Percentiles rank a stretch among this genome's conserved stretches.
Conservation (phyloP, 1,284 basidiomycete genomes). For the Rhodotorula sp. region DNA sequence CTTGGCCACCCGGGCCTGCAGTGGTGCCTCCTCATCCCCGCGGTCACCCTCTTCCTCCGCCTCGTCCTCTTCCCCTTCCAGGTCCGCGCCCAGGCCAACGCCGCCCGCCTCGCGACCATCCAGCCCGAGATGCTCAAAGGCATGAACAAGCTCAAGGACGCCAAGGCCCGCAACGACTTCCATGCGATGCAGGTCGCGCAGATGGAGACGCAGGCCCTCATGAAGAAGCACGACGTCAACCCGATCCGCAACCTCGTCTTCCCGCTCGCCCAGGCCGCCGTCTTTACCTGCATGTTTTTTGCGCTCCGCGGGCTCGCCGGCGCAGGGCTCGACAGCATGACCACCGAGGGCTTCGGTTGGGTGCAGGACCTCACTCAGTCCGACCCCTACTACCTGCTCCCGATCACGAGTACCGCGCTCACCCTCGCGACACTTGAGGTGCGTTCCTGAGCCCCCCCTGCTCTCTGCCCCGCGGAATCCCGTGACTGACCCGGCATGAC, state of each 20-base stretch:
- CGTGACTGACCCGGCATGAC: background rate
- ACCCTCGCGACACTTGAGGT: conserved; percentile 75
- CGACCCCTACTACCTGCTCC: conserved; percentile 79
- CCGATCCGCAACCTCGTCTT: conserved; percentile 62
- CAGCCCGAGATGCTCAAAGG: conserved; percentile 62
- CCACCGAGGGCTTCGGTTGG: conserved; percentile 73
- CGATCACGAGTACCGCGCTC: conserved; percentile 63
- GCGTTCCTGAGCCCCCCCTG: conserved; percentile 49
- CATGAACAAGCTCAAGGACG: conserved; percentile 59
- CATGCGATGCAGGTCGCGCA: conserved; percentile 61
- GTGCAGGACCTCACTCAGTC: conserved; percentile 74
- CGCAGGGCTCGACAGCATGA: conserved; percentile 70
- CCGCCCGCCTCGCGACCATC: conserved; percentile 68
- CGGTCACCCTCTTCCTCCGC: conserved; percentile 70
- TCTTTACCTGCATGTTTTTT: conserved; percentile 84
- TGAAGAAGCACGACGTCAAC: conserved; percentile 70
- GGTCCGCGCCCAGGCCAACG: conserved; percentile 66
- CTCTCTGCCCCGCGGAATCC: background rate
- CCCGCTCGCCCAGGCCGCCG: conserved; percentile 72
- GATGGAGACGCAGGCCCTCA: conserved; percentile 64
- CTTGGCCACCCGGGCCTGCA: conserved; percentile 44
- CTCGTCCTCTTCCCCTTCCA: conserved; percentile 69
- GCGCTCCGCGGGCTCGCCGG: conserved; percentile 72
- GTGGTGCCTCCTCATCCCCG: conserved; percentile 62
- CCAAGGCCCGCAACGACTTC: conserved; percentile 58